Conservation (phyloP, 2,329 filamentous ascomycete genomes). For the Aaosphaeria pasadenensis region DNA sequence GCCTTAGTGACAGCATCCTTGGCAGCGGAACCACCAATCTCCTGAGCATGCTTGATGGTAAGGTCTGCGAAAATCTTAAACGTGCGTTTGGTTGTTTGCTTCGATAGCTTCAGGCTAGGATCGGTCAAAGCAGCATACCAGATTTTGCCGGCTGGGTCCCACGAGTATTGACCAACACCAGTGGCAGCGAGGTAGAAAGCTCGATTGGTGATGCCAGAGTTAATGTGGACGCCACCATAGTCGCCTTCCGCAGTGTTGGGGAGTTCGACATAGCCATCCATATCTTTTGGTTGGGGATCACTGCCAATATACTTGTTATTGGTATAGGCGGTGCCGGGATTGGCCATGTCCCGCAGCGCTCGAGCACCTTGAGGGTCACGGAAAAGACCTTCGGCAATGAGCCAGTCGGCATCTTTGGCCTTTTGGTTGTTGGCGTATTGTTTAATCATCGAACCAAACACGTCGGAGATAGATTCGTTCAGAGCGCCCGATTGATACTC, state of each 20-base stretch:
- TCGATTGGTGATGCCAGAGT: slow-evolving; percentile 57
- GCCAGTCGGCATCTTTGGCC: slow-evolving; percentile 51
- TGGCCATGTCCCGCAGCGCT: neutral
- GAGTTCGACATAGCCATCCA: slow-evolving; percentile 4
- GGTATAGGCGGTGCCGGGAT: neutral
- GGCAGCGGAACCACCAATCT: neutral
- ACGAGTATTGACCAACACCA: slow-evolving; percentile 52
- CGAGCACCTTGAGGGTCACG: neutral
- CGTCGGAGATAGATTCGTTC: slow-evolving; percentile 57
- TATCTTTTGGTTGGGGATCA: slow-evolving; percentile 47
- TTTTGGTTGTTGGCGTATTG: slow-evolving; percentile 42
- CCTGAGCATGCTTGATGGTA: slow-evolving; percentile 8
- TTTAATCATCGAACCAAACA: slow-evolving; percentile 58
- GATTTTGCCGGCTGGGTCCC: slow-evolving; percentile 14
- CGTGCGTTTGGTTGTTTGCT: neutral
- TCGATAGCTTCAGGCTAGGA: neutral
- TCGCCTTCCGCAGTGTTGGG: slow-evolving; percentile 49
- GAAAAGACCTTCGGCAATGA: slow-evolving; percentile 43
- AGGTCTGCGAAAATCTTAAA: neutral
- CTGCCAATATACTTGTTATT: slow-evolving; percentile 52
- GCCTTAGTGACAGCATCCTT: neutral
- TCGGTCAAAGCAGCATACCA: slow-evolving; percentile 13
- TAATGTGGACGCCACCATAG: slow-evolving; percentile 55
- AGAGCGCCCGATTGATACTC: slow-evolving; percentile 51
- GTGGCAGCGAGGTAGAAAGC: slow-evolving; percentile 53